Percentiles rank a stretch among this genome's conserved stretches.
Conservation (phyloP, 306 rosid species). For the Citrullus colocynthis region DNA sequence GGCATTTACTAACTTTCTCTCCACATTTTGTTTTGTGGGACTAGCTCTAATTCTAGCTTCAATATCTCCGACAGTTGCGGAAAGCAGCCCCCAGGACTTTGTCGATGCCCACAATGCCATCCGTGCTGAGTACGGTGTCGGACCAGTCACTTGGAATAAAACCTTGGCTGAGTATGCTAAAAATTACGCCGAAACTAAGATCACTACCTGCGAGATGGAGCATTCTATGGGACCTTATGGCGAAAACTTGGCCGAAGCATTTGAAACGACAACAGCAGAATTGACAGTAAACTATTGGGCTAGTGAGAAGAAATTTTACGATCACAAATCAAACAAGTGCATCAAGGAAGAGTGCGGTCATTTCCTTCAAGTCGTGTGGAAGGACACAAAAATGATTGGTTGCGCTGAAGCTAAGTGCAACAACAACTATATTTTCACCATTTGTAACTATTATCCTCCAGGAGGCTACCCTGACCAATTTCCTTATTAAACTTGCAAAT, state of each 20-base stretch:
- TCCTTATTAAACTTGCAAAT: constrained; percentile 4
- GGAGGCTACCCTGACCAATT: neutral
- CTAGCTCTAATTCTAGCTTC: neutral
- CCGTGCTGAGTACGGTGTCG: neutral
- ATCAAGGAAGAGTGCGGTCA: constrained; percentile 15
- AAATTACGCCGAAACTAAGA: neutral
- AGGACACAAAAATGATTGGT: constrained; percentile 4
- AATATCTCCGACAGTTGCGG: neutral
- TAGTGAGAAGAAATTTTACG: constrained; percentile 14
- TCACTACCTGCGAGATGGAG: neutral
- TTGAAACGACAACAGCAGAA: neutral
- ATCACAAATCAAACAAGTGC: constrained; percentile 1
- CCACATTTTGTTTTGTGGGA: neutral
- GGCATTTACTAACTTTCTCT: neutral
- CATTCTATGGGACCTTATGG: constrained; percentile 23
- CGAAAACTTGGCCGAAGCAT: constrained; percentile 18
- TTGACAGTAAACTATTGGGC: constrained; percentile 11
- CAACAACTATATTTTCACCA: constrained; percentile 6
- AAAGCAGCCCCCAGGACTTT: neutral
- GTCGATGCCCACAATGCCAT: neutral
- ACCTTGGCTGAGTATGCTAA: neutral
- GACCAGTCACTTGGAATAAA: neutral
- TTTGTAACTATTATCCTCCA: constrained; percentile 16
- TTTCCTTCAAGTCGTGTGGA: constrained; percentile 21
- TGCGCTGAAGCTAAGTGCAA: constrained; percentile 23